phyloP scores from a whole-genome alignment of 176 grass and related monocot genomes.

The Carex parvula region DNA sequence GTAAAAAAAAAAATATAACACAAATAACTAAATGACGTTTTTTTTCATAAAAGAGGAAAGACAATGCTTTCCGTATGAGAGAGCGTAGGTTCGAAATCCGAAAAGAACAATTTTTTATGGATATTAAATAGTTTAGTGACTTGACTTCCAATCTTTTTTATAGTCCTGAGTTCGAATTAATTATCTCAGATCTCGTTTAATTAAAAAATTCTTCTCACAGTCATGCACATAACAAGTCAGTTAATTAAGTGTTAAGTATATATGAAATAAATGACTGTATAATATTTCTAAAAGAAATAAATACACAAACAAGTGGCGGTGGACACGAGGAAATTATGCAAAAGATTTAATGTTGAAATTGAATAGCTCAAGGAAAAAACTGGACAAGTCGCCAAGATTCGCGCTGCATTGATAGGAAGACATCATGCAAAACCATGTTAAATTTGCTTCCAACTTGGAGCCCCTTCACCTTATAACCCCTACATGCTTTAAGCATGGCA shows the following conservation, averaged over 20 bases:
- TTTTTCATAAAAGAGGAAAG: too few relatives aligned
- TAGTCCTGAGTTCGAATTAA: neutral
- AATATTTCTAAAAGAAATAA: neutral
- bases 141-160: too few relatives aligned
- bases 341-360: neutral
- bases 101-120: too few relatives aligned
- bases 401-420: conserved; percentile 33
- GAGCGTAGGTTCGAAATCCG: too few relatives aligned
- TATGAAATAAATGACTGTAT: neutral
- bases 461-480: conserved; percentile 19
- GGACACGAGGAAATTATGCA: neutral
- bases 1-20: too few relatives aligned
- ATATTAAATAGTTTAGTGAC: too few relatives aligned
- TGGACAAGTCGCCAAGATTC: conserved; percentile 29
- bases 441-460: conserved; percentile 19
- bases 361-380: neutral
- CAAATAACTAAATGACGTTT: too few relatives aligned
- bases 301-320: neutral
- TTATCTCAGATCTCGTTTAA: neutral
- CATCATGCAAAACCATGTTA: conserved; percentile 10
- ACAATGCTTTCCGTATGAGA: too few relatives aligned
- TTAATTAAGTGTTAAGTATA: neutral
- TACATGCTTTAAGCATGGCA: conserved; percentile 10
- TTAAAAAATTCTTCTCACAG: neutral
- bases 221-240: neutral